Base-by-base conservation (phyloP, 2,329 filamentous ascomycete genomes). In the Colletotrichum orbiculare region DNA sequence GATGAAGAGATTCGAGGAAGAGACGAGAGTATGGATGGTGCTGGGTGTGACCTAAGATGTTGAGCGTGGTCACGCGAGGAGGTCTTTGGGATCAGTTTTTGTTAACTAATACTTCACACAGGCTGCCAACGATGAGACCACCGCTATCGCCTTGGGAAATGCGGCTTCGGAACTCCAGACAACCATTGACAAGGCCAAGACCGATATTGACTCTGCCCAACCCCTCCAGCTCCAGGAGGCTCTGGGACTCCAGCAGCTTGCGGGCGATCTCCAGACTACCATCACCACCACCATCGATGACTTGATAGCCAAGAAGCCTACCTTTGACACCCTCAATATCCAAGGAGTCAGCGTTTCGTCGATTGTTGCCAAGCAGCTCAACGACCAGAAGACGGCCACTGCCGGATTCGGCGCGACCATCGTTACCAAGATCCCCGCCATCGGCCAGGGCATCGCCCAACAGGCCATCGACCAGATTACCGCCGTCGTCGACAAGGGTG, bases 41-140 rank as follows among this genome's bases (percentile, higher is more conserved):
- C 17, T 17, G 17, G 17, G 17, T 0, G 17, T 2, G 17, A 17
- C 17, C 17, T 17, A 3, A 2, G 17, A 2, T 17, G 17, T 17
- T 2, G 17, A 17, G 15, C 17, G 17, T 3, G 2, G 17, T 3
- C 12, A 10, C 6, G 8, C 62, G 49, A 52, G 33, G 54, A 41
- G 3, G 25, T 5, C 25, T 13, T 17, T 2, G 2, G n/a, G 9
- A 41, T 33, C 9, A 3, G 35, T n/a, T 6, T 9, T 9, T 2
- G 34, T 11, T 54, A 50, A 54, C 37, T 1, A 2, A 58, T 5
- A 7, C 2, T 5, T 2, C 0, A 2, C 12, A 15, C 50, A 64
- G 64, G 48, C 38, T 35, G 46, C 81, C 78, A 75, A 71, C 3
- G 85, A 88, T 73, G 88, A 86, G 78, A 74, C 76, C 47, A 74